Base-by-base conservation (phyloP, 768 basidiomycete species). In the Sporobolomyces roseus region DNA sequence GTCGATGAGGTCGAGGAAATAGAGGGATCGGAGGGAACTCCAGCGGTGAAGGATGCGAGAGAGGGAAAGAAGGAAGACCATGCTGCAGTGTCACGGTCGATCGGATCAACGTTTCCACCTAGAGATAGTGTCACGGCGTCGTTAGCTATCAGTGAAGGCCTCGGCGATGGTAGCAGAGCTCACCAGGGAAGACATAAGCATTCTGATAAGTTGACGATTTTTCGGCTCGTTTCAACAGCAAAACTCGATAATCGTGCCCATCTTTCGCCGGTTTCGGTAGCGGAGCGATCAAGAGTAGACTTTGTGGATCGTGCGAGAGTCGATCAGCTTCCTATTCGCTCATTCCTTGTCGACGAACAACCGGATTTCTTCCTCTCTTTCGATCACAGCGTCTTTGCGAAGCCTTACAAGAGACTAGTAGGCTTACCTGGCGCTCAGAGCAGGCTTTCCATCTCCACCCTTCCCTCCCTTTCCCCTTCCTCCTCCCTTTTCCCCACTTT, bases 181-280 rank as follows among this genome's bases (percentile, higher is more conserved):
- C 1, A 71, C 74, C 74, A 1, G 74, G 74, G 21, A 75, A 72
- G 21, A 75, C 74, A n/a, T 63, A 55, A 2, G 72, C 74, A 10
- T 21, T 23, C 14, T 68, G 59, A 38, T 65, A 71, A 10, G 62
- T 70, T 30, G 55, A 45, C 12, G 51, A 51, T n/a, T 33, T 33
- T 2, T 56, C 52, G 30, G 60, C 36, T 6, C 74, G 63, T 38
- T 73, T 60, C 21, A 75, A 58, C 4, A 75, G 41, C 25, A 73
- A 65, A 25, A 73, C 65, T 16, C 63, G 56, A 61, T 75, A 75
- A 55, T 75, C 72, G 56, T 43, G 65, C 4, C 74, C 74, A 30
- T 72, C 71, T 0, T 25, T 6, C 0, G 65, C 58, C 2, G 41
- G 59, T 2, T n/a, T n/a, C 1, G 58, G 19, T 14, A 72, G 55